Conservation (phyloP, 208 protist species). For the Crithidia expoeki region DNA sequence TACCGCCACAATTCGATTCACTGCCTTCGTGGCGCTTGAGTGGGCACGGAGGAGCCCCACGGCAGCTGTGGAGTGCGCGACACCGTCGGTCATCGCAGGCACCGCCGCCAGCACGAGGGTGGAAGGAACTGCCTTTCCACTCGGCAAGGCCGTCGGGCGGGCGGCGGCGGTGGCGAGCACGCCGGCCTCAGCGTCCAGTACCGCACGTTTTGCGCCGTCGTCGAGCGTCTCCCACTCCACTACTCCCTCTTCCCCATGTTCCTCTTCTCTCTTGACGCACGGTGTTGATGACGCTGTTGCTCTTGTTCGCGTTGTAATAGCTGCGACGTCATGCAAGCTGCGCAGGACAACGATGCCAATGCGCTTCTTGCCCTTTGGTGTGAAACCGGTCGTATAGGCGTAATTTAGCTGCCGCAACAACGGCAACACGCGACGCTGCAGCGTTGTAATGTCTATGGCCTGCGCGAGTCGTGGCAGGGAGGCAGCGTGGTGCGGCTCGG, state of each 20-base stretch:
- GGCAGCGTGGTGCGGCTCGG: slow-evolving; percentile 51
- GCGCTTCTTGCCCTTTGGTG: slow-evolving; percentile 33
- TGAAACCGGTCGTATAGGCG: slow-evolving; percentile 61
- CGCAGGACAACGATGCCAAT: slow-evolving; percentile 69
- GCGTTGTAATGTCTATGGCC: slow-evolving; percentile 46
- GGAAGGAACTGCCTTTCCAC: slow-evolving; percentile 23
- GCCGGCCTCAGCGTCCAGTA: slow-evolving; percentile 24
- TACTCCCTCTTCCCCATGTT: neutral
- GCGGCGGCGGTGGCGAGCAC: neutral
- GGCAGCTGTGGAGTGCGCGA: slow-evolving; percentile 23
- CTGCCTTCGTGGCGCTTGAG: slow-evolving; percentile 20
- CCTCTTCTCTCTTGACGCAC: neutral
- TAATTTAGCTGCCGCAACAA: slow-evolving; percentile 45
- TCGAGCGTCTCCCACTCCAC: slow-evolving; percentile 28
- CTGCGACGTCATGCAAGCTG: too few species aligned
- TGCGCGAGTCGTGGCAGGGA: slow-evolving; percentile 43
- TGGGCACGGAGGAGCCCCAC: slow-evolving; percentile 27
- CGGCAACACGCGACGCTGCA: slow-evolving; percentile 62
- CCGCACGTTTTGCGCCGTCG: slow-evolving; percentile 34
- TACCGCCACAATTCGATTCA: slow-evolving; percentile 53
- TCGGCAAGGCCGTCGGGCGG: slow-evolving; percentile 1
- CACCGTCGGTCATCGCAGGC: slow-evolving; percentile 42
- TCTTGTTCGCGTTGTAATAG: neutral
- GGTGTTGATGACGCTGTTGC: too few species aligned
- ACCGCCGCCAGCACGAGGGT: slow-evolving; percentile 45